Base-by-base conservation (phyloP, 139 green algal genomes). In the Haematococcus sp. region DNA sequence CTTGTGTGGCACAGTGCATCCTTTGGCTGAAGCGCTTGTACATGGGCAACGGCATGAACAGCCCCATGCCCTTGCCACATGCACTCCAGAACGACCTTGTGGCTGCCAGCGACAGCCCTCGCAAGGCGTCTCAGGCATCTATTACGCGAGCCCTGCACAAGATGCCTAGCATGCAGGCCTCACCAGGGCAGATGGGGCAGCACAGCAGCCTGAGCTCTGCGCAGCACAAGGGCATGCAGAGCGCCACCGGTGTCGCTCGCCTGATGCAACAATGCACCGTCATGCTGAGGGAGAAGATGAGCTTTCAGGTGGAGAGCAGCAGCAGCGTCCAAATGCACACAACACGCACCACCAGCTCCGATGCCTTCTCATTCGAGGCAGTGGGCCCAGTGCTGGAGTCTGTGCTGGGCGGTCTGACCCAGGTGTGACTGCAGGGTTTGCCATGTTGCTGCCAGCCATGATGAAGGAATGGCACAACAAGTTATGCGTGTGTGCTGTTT, bases 371-470 rank as follows among this genome's bases (percentile, higher is more conserved):
- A 13, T 58, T 94, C 70, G 83, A 94, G 31, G 87, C 84, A 1
- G 81, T 94, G 72, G 87, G 85, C 4, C 90, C 90, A 11, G 84
- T 94, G 54, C 63, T 94, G 51, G 90, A 94, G 74, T 79, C 54
- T 3, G 89, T 94, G 20, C 74, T 94, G 58, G 80, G 84, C n/a
- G 87, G 80, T 55, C 63, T 95, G 60, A 95, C 90, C 1, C 73
- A 76, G 64, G 64, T 71, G 54, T 3, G 61, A 16, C 11, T n/a
- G n/a, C n/a, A n/a, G n/a, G n/a, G n/a, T n/a, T n/a, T n/a, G n/a
- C n/a, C n/a, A n/a, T n/a, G n/a, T n/a, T n/a, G n/a, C n/a, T n/a
- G n/a, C n/a, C n/a, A n/a, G n/a, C n/a, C n/a, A n/a, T n/a, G n/a
- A n/a, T n/a, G n/a, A n/a, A n/a, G n/a, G n/a, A n/a, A n/a, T n/a